A percentile compares a stretch with the other conserved stretches of the same genome.
phyloP scores from a whole-genome alignment of 805 yeast genomes.

The Lachancea thermotolerans region DNA sequence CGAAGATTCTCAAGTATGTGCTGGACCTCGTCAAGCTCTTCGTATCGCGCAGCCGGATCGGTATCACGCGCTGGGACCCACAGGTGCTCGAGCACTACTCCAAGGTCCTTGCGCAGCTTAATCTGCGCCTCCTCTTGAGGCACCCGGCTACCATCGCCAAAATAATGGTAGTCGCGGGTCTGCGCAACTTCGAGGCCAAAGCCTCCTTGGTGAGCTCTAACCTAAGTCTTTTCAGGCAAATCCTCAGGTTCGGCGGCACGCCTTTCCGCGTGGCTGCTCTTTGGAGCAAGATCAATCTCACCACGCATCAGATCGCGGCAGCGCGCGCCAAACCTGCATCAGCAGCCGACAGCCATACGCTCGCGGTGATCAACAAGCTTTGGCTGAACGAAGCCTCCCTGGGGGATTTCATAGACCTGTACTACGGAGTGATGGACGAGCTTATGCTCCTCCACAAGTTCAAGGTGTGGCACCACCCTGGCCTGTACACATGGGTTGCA shows the following conservation, averaged over 20 bases:
- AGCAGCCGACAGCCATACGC: neutral
- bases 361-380: constrained; percentile 17
- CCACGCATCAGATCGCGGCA: constrained; percentile 10
- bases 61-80: constrained; percentile 24
- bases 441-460: constrained; percentile 48
- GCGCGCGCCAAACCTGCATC: neutral
- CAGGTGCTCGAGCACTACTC: constrained; percentile 24
- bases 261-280: constrained; percentile 49
- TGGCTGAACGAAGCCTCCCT: constrained; percentile 42
- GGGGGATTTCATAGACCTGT: constrained; percentile 48
- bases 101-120: constrained; percentile 14
- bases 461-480: constrained; percentile 22
- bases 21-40: constrained; percentile 47
- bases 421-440: constrained; percentile 64
- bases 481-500: constrained; percentile 33
- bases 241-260: constrained; percentile 62
- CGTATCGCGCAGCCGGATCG: constrained; percentile 36
- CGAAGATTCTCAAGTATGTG: constrained; percentile 55
- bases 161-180: constrained; percentile 11
- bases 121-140: constrained; percentile 8
- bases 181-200: constrained; percentile 17
- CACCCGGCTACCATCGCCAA: constrained; percentile 16
- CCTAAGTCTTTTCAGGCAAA: constrained; percentile 54
- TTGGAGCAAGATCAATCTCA: constrained; percentile 27
- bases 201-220: constrained; percentile 38